phyloP scores from a whole-genome alignment of 306 rosid species.

The Prunus mume region DNA sequence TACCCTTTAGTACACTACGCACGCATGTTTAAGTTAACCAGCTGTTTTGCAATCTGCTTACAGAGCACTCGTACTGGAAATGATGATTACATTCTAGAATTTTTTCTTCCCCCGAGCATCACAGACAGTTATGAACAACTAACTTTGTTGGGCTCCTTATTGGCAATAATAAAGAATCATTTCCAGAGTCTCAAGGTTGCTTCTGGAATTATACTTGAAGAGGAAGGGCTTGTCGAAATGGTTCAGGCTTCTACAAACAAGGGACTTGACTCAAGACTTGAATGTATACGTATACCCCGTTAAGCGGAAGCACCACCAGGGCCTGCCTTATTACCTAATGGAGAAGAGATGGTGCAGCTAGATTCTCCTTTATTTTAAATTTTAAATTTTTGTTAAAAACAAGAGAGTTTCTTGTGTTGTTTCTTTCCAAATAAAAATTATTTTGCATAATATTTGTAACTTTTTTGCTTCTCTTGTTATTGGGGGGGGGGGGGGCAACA shows the following conservation, averaged over 20 bases:
- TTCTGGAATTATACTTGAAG: slow-evolving; percentile 56
- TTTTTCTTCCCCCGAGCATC: slow-evolving; percentile 65
- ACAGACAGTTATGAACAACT: slow-evolving; percentile 46
- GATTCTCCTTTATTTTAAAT: slow-evolving; percentile 14
- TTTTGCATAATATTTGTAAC: too few species aligned
- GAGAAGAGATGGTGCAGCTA: slow-evolving; percentile 36
- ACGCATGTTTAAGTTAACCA: slow-evolving; percentile 68
- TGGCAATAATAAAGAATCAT: slow-evolving; percentile 71
- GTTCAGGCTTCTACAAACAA: slow-evolving; percentile 43
- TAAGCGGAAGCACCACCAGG: slow-evolving; percentile 32
- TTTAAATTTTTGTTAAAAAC: too few species aligned
- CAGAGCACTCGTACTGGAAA: slow-evolving; percentile 65
- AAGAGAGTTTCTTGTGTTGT: too few species aligned
- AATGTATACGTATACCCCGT: slow-evolving; percentile 39
- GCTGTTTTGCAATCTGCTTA: slow-evolving; percentile 76
- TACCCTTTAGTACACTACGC: slow-evolving; percentile 87
- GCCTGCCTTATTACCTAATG: slow-evolving; percentile 36
- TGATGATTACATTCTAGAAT: slow-evolving; percentile 78
- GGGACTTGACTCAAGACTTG: slow-evolving; percentile 47
- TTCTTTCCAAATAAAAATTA: too few species aligned
- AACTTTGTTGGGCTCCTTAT: slow-evolving; percentile 53
- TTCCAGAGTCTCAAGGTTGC: slow-evolving; percentile 76
- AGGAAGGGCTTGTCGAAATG: slow-evolving; percentile 53
- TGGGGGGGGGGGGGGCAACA: too few species aligned
- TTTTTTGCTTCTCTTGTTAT: too few species aligned